A percentile compares a stretch with the other conserved stretches of the same genome.
Evolutionary conservation across 768 basidiomycete species (phyloP).

Genomic region (Lentinula detonsa): DNA sequence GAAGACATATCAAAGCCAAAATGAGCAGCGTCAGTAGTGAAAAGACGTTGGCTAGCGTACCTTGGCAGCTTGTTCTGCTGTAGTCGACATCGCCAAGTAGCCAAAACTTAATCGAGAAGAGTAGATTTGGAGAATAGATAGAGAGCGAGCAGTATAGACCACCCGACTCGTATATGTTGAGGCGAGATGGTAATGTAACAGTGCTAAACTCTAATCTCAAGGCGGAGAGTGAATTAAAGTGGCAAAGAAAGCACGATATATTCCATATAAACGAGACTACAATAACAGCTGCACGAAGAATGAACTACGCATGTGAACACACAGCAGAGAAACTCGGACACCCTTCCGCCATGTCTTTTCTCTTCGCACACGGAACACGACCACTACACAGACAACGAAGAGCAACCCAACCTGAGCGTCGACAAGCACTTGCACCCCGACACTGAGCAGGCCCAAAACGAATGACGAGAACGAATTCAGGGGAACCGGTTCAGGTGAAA

Average conservation of each 20-base stretch:
- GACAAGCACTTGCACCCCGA: too few relatives aligned
- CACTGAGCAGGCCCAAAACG: too few relatives aligned
- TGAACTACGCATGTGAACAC: background rate
- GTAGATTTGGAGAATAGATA: background rate
- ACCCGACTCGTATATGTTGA: background rate
- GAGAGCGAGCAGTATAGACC: background rate
- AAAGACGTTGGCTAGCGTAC: background rate
- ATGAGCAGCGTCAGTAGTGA: background rate
- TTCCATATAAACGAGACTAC: background rate
- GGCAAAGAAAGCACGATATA: conserved; percentile 1
- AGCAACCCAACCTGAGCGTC: background rate
- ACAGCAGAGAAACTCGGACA: background rate
- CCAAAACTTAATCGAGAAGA: background rate
- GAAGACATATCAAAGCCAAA: background rate
- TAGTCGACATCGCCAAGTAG: background rate
- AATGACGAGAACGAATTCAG: too few relatives aligned
- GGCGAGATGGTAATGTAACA: background rate
- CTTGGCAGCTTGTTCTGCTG: conserved; percentile 1
- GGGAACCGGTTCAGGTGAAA: too few relatives aligned
- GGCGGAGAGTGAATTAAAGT: conserved; percentile 5
- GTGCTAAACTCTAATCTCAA: conserved; percentile 1
- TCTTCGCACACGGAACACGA: too few relatives aligned
- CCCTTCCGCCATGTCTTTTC: background rate
- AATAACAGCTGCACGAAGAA: background rate
- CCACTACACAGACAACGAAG: background rate